These are phyloP conservation scores for Phytophthora chlamydospora DNA, from an alignment of 352 stramenopile genomes.

Conservation along the genomic window DNA sequence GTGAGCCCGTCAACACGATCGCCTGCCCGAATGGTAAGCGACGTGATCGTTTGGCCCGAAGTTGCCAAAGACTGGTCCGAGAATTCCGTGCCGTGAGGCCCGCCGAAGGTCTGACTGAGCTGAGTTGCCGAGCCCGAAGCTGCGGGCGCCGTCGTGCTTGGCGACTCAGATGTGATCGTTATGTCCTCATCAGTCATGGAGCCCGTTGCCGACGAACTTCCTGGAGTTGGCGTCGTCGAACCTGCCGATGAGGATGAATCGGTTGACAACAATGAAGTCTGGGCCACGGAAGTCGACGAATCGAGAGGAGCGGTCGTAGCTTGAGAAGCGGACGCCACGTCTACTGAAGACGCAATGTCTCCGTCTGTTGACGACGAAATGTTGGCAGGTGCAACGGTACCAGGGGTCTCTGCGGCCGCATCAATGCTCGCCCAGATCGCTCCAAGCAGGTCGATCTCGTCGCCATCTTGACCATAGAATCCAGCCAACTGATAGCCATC, in stretches of 20 bases:
- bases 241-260: too few species aligned
- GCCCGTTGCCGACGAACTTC: too few species aligned
- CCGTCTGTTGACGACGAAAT: too few species aligned
- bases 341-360: too few species aligned
- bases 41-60: slow-evolving; percentile 26
- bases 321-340: too few species aligned
- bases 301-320: too few species aligned
- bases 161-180: too few species aligned
- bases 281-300: too few species aligned
- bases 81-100: slow-evolving; percentile 22
- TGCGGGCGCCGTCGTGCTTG: background rate
- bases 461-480: slow-evolving; percentile 3
- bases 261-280: too few species aligned
- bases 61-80: slow-evolving; percentile 20
- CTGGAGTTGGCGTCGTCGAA: too few species aligned
- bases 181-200: too few species aligned
- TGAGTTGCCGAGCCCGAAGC: background rate
- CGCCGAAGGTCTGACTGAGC: background rate
- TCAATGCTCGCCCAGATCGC: slow-evolving; percentile 1
- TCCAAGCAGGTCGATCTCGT: slow-evolving; percentile 2
- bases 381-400: background rate
- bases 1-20: slow-evolving; percentile 23
- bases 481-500: slow-evolving; percentile 2
- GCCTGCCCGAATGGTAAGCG: slow-evolving; percentile 19
- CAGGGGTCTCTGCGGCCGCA: background rate